Base-by-base conservation (phyloP, 176 grass and related monocot genomes). In the Aegilops longissima region DNA sequence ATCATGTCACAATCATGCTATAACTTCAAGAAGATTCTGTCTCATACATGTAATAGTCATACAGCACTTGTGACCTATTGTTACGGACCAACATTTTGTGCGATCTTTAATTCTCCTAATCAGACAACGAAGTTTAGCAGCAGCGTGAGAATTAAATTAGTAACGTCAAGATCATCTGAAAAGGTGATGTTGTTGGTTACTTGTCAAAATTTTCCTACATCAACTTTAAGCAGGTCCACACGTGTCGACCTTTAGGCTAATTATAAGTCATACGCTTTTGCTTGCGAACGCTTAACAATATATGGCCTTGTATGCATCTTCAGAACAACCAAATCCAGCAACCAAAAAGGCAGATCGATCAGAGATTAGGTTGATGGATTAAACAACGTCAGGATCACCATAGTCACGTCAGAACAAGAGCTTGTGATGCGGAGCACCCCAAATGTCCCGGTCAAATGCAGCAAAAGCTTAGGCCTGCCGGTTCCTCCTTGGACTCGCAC, bases 151-250 rank as follows among this genome's bases (percentile, higher is more conserved):
- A 78, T 62, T 76, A 87, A 81, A 88, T 81, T 77, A 88, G 36
- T 77, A 76, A 81, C 62, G 85, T 91, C 77, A 4, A 52, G 62
- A 70, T 91, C 89, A 39, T 77, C 68, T 33, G 6, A 69, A 88
- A 84, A 84, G 81, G 77, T 76, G 69, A 81, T 91, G 89, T 40
- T 91, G 85, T 87, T 88, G 85, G 81, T 88, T 91, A 77, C 76
- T 84, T 81, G 61, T 81, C 20, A 49, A 84, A 87, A 14, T 52
- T 91, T 81, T 84, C 81, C 59, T 68, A 5, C 67, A 80, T 61
- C 67, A 44, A 74, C 25, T n/a, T 17, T 44, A 59, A 80, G 7
- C 42, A 73, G 12, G 47, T 35, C 8, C 89, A 87, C 45, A 83
- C 80, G 85, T 80, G 80, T 90, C 85, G 67, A 38, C 25, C 66